These are phyloP conservation scores for Phytophthora colocasiae DNA, from an alignment of 352 stramenopile species.

Conservation along the genomic window DNA sequence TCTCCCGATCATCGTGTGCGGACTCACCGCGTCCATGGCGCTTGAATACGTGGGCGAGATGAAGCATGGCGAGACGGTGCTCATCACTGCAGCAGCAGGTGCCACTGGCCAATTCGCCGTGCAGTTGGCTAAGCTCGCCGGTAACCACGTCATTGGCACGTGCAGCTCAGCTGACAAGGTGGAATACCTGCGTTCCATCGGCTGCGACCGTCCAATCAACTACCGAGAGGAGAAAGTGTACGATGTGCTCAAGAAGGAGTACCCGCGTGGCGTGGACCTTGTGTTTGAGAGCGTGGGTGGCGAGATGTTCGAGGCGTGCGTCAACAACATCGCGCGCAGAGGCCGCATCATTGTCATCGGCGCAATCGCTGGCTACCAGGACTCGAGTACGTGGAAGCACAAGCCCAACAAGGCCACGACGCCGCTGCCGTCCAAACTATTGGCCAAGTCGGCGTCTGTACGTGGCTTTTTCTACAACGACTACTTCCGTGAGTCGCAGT, in stretches of 20 bases:
- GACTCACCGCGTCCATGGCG: constrained; percentile 54
- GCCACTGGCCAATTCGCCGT: constrained; percentile 86
- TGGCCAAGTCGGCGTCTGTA: constrained; percentile 48
- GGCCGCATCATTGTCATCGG: constrained; percentile 72
- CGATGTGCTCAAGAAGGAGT: constrained; percentile 71
- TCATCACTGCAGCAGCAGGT: constrained; percentile 70
- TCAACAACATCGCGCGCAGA: constrained; percentile 64
- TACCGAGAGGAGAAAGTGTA: constrained; percentile 80
- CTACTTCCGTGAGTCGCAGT: constrained; percentile 48
- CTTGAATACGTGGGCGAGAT: constrained; percentile 68
- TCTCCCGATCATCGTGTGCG: constrained; percentile 56
- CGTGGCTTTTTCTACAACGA: constrained; percentile 58
- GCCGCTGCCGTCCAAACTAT: constrained; percentile 40
- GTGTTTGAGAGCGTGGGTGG: constrained; percentile 74
- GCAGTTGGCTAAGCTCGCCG: constrained; percentile 85
- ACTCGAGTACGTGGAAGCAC: constrained; percentile 46
- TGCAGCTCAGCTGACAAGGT: constrained; percentile 88
- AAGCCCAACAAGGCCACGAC: constrained; percentile 35
- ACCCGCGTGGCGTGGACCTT: constrained; percentile 71
- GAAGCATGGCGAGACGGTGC: constrained; percentile 62
- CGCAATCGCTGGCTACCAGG: constrained; percentile 58
- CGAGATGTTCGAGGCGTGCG: constrained; percentile 54
- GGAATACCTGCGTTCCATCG: constrained; percentile 74
- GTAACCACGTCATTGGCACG: constrained; percentile 82
- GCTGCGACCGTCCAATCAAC: constrained; percentile 85